A percentile compares a stretch with the other conserved stretches of the same genome.
Evolutionary conservation across 1,284 basidiomycete species (phyloP).

Genomic region (Inonotus hispidus): DNA sequence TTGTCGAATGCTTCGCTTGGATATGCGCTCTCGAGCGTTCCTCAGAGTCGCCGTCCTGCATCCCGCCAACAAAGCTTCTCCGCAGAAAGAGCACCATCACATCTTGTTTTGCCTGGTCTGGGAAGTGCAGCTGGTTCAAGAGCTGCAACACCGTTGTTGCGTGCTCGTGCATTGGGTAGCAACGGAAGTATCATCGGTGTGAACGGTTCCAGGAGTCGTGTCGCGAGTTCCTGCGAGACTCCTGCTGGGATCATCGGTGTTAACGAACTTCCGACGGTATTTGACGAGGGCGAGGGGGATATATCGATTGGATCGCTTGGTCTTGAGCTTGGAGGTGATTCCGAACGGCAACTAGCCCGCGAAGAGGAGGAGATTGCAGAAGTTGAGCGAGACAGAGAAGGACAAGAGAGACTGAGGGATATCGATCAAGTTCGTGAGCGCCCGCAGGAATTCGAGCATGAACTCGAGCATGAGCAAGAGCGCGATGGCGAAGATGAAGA

Average conservation of each 20-base stretch:
- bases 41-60: constrained; percentile 61
- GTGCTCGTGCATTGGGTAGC: constrained; percentile 7
- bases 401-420: not conserved
- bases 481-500: constrained; percentile 29
- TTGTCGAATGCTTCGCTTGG: constrained; percentile 51
- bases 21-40: constrained; percentile 56
- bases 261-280: constrained; percentile 41
- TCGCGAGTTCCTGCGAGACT: constrained; percentile 7
- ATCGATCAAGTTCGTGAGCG: constrained; percentile 1
- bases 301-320: constrained; percentile 2
- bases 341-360: not conserved
- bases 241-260: not conserved
- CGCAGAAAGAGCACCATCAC: constrained; percentile 39
- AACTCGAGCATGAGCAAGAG: constrained; percentile 21
- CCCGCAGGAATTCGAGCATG: constrained; percentile 1
- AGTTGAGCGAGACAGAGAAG: not conserved
- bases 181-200: not conserved
- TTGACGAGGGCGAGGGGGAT: constrained; percentile 37
- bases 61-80: constrained; percentile 50
- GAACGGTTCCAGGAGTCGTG: constrained; percentile 5
- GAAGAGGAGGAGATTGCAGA: not conserved
- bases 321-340: constrained; percentile 7
- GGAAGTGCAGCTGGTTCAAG: constrained; percentile 34
- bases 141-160: constrained; percentile 22
- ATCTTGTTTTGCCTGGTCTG: constrained; percentile 47